Percentiles rank a stretch among this genome's conserved stretches.
These are phyloP conservation scores for Pulveroboletus frians DNA, from an alignment of 768 basidiomycete species.

Conservation along the genomic window DNA sequence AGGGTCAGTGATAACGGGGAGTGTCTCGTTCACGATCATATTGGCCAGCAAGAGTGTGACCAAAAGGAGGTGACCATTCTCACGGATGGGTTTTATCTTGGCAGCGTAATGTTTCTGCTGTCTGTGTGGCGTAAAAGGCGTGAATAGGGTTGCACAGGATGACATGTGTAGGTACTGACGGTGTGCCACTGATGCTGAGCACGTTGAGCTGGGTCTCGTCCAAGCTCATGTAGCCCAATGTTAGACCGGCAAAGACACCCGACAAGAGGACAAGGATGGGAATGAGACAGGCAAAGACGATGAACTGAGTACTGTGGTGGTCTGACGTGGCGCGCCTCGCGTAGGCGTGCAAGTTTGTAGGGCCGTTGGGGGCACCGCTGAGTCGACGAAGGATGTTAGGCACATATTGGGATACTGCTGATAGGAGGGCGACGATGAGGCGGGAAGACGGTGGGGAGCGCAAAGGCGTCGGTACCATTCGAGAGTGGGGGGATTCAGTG, in stretches of 20 bases:
- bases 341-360: slow-evolving; percentile 21
- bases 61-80: slow-evolving; percentile 77
- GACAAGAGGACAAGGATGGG: slow-evolving; percentile 79
- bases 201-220: slow-evolving; percentile 92
- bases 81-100: slow-evolving; percentile 81
- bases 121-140: slow-evolving; percentile 39
- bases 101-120: slow-evolving; percentile 76
- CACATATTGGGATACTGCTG: slow-evolving; percentile 42
- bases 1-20: slow-evolving; percentile 78
- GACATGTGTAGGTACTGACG: slow-evolving; percentile 43
- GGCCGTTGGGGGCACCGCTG: slow-evolving; percentile 3
- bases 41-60: slow-evolving; percentile 81
- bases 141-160: not conserved
- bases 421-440: slow-evolving; percentile 40
- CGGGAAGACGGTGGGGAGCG: slow-evolving; percentile 37
- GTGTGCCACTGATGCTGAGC: slow-evolving; percentile 75
- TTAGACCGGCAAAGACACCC: slow-evolving; percentile 87
- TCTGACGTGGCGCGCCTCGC: slow-evolving; percentile 28
- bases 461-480: slow-evolving; percentile 37
- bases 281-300: slow-evolving; percentile 56
- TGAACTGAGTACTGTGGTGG: slow-evolving; percentile 25
- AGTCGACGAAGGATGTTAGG: slow-evolving; percentile 33
- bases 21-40: slow-evolving; percentile 88
- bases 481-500: slow-evolving; percentile 13
- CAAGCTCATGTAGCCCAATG: slow-evolving; percentile 88